Conservation (phyloP, 306 rosid species). For the Calophaca sinica region DNA sequence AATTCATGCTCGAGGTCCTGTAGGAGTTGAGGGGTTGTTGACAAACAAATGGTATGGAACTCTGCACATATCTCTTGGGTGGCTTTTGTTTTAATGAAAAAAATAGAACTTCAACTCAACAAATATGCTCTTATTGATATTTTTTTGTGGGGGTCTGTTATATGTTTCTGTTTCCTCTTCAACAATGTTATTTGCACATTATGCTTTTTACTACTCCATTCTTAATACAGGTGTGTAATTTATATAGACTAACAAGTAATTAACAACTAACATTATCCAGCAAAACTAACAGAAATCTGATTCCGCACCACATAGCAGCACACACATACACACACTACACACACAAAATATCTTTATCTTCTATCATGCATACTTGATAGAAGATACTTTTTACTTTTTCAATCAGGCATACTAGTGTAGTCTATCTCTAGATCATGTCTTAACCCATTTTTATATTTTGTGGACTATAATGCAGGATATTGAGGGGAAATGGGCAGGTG, state of each 20-base stretch:
- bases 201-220: background rate
- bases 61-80: slow-evolving; percentile 9
- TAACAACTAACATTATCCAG: too few relatives aligned
- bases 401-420: background rate
- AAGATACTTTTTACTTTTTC: background rate
- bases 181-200: background rate
- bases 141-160: background rate
- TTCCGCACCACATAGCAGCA: too few relatives aligned
- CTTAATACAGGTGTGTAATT: background rate
- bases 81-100: background rate
- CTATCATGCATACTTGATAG: too few relatives aligned
- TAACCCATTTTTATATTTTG: background rate
- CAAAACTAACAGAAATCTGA: too few relatives aligned
- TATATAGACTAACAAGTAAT: too few relatives aligned
- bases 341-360: too few relatives aligned
- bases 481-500: slow-evolving; percentile 86
- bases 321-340: too few relatives aligned
- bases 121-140: background rate
- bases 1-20: slow-evolving; percentile 94
- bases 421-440: background rate
- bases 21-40: slow-evolving; percentile 96
- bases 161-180: background rate
- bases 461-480: slow-evolving; percentile 67
- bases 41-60: slow-evolving; percentile 79
- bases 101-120: slow-evolving; percentile 15